These are phyloP conservation scores for Vitis vinifera DNA, from an alignment of 164 flowering plant genomes.

Conservation along the genomic window ASM3070453v1 NC_081821.1:12360001-12360500, in stretches of 20 bases:
- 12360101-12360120: slow-evolving; percentile 61
- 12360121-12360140: slow-evolving; percentile 96
- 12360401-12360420: background rate
- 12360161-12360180: background rate
- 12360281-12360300: no score
- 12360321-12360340: no score
- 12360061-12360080: slow-evolving; percentile 92
- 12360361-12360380: no score
- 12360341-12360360: no score
- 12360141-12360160: slow-evolving; percentile 99
- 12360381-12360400: background rate
- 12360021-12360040: slow-evolving; percentile 96
- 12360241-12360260: no score
- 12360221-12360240: background rate
- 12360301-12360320: no score
- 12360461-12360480: background rate
- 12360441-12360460: background rate
- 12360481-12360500: background rate
- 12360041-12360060: slow-evolving; percentile 93
- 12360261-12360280: no score
- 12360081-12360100: slow-evolving; percentile 93
- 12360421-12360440: background rate
- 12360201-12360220: background rate
- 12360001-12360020: slow-evolving; percentile 70
- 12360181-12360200: background rate